phyloP scores from a whole-genome alignment of 176 grass and related monocot genomes.

The Zizania latifolia region DNA sequence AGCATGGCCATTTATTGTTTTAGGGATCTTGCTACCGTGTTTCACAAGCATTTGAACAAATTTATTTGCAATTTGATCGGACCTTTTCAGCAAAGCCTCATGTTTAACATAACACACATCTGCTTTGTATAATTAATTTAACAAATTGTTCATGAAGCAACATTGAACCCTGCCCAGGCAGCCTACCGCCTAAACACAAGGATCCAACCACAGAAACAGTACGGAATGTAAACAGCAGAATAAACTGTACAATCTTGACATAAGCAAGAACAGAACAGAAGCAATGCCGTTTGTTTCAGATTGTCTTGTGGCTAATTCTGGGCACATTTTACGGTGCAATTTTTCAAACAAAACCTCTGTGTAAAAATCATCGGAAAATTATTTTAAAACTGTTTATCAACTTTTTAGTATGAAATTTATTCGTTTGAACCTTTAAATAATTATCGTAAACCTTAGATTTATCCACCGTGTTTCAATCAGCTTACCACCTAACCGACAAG shows the following conservation, averaged over 20 bases:
- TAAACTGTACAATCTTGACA: background rate
- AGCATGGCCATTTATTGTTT: background rate
- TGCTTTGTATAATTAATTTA: background rate
- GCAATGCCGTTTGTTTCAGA: no score
- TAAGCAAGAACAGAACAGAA: background rate
- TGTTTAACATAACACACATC: background rate
- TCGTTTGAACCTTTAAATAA: no score
- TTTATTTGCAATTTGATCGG: background rate
- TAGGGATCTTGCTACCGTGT: background rate
- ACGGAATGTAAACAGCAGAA: background rate
- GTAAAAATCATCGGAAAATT: no score
- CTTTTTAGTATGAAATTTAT: no score
- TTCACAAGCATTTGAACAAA: background rate
- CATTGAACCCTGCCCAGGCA: background rate
- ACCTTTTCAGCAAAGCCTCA: background rate
- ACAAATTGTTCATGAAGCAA: background rate
- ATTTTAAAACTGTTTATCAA: no score
- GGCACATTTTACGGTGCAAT: no score
- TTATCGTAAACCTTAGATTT: no score
- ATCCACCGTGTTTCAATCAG: no score
- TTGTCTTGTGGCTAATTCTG: no score
- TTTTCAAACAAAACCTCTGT: no score
- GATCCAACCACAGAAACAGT: background rate
- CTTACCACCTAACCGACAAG: no score
- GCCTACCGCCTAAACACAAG: slow-evolving; percentile 11